Base-by-base conservation (phyloP, 2,329 filamentous ascomycete species). In the Cadophora gregata region DNA sequence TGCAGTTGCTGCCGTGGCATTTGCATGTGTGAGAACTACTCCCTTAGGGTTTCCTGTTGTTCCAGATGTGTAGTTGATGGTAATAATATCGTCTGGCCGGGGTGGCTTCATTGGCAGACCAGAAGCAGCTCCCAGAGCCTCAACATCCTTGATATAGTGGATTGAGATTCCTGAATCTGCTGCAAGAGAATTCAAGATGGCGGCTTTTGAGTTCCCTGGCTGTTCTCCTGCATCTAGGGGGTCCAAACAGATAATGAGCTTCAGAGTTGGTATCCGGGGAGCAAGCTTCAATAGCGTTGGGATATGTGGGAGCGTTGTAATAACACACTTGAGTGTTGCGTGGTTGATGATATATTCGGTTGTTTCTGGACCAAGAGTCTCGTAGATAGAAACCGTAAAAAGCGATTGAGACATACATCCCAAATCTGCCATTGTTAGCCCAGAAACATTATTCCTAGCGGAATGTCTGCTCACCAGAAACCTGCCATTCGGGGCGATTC, bases 301-400 rank as follows among this genome's bases (percentile, higher is more conserved):
- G 62, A 97, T 89, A 76, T 97, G 94, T 51, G 88, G 88, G 55
- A 97, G 82, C 31, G 92, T 93, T 66, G 92, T 90, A 69, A 91
- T 88, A 47, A 98, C 88, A 75, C 89, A 92, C 66, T 84, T 79
- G 65, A 98, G 82, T 69, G 89, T 85, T 63, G 93, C 88, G 78
- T 98, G 95, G 80, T 96, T 96, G 81, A 98, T 91, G 79, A 99
- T 97, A 81, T 92, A 98, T 81, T 98, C 93, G 65, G 92, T 94
- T 2, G 94, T 88, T 72, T 97, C 93, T 14, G 95, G 90, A 10
- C 95, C 95, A 5, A 99, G 87, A 14, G 95, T 97, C 79, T 98
- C 96, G 82, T 99, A 99, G 60, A 99, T 90, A 5, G 95, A 97
- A 64, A 99, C 93, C 25, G 91, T 92, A 80, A 86, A 98, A 33